Evolutionary conservation across 1,284 basidiomycete genomes (phyloP), one percentile per base, ranked within the genome.

Genomic region (Ustilago shanxiensis): DNA sequence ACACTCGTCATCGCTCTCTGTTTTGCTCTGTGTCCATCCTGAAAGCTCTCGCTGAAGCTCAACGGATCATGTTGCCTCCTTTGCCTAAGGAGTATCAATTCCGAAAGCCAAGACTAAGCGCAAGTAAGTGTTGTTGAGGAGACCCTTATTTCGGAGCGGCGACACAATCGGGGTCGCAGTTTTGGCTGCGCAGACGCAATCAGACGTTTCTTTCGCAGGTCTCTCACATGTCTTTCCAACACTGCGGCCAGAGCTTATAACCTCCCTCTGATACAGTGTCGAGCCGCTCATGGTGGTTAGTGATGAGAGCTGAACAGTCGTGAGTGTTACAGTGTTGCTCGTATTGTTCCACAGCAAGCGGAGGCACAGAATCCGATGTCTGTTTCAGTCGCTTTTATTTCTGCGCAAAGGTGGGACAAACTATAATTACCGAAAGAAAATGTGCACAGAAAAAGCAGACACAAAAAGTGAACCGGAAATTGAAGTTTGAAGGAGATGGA

Each of bases 361-460:
- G n/a, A n/a, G n/a, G n/a, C 37, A 16, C 14, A 50, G 49, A 51
- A 59, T 66, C 64, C 64, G 35, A 60, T 60, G 52, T 56, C 52
- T 66, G 64, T 66, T n/a, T 60, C 64, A 66, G n/a, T n/a, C n/a
- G n/a, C 44, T 28, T 26, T 52, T 9, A 22, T 18, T 26, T 14
- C 16, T 18, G n/a, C 28, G 49, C 47, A 51, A 47, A 18, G 13
- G 13, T 41, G 8, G 39, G n/a, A 20, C 44, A 49, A 28, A 26
- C 51, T 33, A 33, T 33, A 6, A 6, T 33, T 11, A 33, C 5
- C 31, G n/a, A 31, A 33, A 39, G 51, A 47, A 58, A 47, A 22
- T 24, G 52, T 13, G 11, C 6, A 20, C 28, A 37, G n/a, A n/a
- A 58, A 39, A 63, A 63, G 29, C 50, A 44, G 22, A 33, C 29